Base-by-base conservation (phyloP, 2,329 filamentous ascomycete genomes). In the Aspergillus nomiae region DNA sequence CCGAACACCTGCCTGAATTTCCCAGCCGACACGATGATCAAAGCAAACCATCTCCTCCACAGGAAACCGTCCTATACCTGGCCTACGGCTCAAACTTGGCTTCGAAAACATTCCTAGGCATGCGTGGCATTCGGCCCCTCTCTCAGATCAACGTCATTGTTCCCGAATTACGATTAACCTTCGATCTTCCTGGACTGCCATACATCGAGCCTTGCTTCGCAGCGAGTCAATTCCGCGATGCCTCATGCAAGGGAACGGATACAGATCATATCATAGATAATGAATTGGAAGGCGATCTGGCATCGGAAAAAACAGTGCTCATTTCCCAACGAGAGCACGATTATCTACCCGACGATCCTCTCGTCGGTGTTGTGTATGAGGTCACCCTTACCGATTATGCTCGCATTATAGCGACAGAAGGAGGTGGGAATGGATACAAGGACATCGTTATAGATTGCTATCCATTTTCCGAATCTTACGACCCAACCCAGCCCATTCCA, bases 351-450 rank as follows among this genome's bases (percentile, higher is more conserved):
- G 81, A 85, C 66, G 94, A 93, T 72, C 92, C 92, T 5, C 85
- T 99, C 2, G 87, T 97, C 46, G 95, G 95, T 28, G 92, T 97
- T 19, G 95, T 98, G 4, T 99, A 99, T 80, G 94, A 98, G 80
- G 92, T 98, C 34, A 97, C 93, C 0, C 81, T 85, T 21, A 78
- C 85, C 50, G 95, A 99, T 80, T 99, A 92, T 75, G 85, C 89
- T 8, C 90, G 87, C 63, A 97, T 99, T 69, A 90, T 98, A 64
- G 89, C 89, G 6, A 97, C 94, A 6, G 95, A 99, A 76, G 94
- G 94, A 58, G 94, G 92, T 36, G 94, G 94, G 21, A 80, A 88
- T 2, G 86, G 89, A n/a, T 99, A 99, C 81, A 83, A 89, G 61
- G 93, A 98, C 74, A 87, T 97, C 12, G 74, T 92, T 0, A 88